phyloP scores from a whole-genome alignment of 192 early-diverging fungal species.

The Podila horticola region DNA sequence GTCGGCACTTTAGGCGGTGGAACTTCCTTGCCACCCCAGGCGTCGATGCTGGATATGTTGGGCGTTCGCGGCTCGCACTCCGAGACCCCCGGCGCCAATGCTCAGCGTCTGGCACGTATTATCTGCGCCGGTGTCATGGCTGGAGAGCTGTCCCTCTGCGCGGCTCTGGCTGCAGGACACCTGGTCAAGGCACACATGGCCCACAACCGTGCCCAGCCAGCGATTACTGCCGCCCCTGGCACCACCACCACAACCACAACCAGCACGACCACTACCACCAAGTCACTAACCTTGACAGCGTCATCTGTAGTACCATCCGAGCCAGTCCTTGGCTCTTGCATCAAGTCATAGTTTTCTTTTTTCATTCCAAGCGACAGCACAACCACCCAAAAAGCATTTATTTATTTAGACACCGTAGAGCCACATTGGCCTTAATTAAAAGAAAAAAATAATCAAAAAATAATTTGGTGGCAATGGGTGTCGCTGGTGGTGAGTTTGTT shows the following conservation, averaged over 20 bases:
- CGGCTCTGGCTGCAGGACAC: conserved; percentile 89
- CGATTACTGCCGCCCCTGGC: conserved; percentile 15
- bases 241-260: conserved; percentile 13
- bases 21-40: conserved; percentile 84
- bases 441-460: too few species aligned
- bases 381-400: too few species aligned
- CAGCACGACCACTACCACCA: not conserved
- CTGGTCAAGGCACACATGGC: conserved; percentile 90
- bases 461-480: too few species aligned
- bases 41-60: conserved; percentile 88
- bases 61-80: conserved; percentile 86
- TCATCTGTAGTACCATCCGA: conserved; percentile 14
- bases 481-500: too few species aligned
- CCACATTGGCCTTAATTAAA: too few species aligned
- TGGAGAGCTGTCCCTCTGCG: conserved; percentile 87
- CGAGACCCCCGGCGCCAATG: conserved; percentile 83
- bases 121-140: conserved; percentile 93
- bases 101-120: conserved; percentile 85
- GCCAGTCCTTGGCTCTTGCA: conserved; percentile 50
- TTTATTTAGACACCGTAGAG: too few species aligned
- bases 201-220: conserved; percentile 77
- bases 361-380: not conserved
- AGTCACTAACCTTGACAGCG: not conserved
- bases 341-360: conserved; percentile 47
- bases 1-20: conserved; percentile 96